phyloP scores from a whole-genome alignment of 1,284 basidiomycete genomes.

The Ustilago cynodontis region DNA sequence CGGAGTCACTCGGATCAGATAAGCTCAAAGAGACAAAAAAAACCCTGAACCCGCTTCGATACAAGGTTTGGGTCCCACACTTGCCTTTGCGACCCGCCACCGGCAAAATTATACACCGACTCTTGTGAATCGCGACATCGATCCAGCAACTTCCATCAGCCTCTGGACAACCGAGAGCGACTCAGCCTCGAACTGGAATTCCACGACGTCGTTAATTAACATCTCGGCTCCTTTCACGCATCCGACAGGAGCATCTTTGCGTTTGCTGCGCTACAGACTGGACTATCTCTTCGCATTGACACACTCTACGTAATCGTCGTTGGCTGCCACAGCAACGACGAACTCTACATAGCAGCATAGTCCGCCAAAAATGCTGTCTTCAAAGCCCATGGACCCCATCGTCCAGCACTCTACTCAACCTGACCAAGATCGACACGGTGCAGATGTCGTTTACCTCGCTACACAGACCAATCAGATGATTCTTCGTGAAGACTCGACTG shows the following conservation, averaged over 20 bases:
- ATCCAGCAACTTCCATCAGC: background rate
- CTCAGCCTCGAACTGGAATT: background rate
- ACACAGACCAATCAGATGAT: constrained; percentile 49
- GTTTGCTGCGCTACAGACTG: background rate
- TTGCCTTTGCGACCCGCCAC: background rate
- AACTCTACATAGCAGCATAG: background rate
- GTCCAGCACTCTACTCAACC: constrained; percentile 38
- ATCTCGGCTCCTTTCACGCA: background rate
- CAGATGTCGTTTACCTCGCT: constrained; percentile 39
- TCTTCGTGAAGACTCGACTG: constrained; percentile 48
- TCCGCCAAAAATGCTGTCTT: constrained; percentile 44
- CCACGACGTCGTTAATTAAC: background rate
- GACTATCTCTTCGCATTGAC: background rate
- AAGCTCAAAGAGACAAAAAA: background rate
- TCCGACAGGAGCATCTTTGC: background rate
- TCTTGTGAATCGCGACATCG: background rate
- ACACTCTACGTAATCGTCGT: background rate
- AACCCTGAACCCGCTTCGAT: constrained; percentile 15
- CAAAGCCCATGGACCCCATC: constrained; percentile 58
- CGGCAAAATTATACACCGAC: background rate
- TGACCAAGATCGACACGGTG: constrained; percentile 20
- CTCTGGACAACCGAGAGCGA: background rate
- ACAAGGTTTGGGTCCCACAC: constrained; percentile 27
- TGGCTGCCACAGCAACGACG: constrained; percentile 11
- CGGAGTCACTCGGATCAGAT: constrained; percentile 5